These are phyloP conservation scores for Aegle marmelos DNA, from an alignment of 345 rosid genomes.

Conservation along the genomic window DNA sequence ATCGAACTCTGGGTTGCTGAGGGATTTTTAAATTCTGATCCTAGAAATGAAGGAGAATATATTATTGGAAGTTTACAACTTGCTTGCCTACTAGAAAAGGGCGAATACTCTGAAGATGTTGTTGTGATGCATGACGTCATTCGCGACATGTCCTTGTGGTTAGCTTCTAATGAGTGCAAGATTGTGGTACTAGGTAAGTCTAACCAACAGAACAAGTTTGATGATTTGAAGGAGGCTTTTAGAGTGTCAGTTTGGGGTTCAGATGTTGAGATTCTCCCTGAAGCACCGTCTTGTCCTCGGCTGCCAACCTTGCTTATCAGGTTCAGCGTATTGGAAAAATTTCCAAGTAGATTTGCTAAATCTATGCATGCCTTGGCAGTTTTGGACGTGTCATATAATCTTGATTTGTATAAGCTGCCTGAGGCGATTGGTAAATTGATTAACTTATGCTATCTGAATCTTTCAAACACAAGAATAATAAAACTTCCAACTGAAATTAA, in stretches of 20 bases:
- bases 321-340: neutral
- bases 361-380: neutral
- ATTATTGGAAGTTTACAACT: conserved; percentile 8
- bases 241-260: neutral
- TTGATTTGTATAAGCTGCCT: neutral
- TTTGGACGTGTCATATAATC: neutral
- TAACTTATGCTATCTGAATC: conserved; percentile 16
- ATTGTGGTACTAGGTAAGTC: neutral
- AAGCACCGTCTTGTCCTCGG: neutral
- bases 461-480: neutral
- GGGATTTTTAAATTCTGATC: conserved; percentile 17
- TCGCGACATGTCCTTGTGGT: conserved; percentile 26
- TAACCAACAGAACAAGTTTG: neutral
- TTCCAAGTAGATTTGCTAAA: neutral
- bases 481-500: neutral
- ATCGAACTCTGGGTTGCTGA: conserved; percentile 16
- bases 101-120: neutral
- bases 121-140: conserved; percentile 28
- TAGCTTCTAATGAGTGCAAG: neutral
- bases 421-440: neutral
- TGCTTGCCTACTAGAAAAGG: conserved; percentile 20
- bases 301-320: conserved; percentile 8
- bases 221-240: neutral
- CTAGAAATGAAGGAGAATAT: neutral
- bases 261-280: neutral